These are phyloP conservation scores for Cucurbitaria berberidis DNA, from an alignment of 2,329 filamentous ascomycete species.

Conservation along the genomic window DNA sequence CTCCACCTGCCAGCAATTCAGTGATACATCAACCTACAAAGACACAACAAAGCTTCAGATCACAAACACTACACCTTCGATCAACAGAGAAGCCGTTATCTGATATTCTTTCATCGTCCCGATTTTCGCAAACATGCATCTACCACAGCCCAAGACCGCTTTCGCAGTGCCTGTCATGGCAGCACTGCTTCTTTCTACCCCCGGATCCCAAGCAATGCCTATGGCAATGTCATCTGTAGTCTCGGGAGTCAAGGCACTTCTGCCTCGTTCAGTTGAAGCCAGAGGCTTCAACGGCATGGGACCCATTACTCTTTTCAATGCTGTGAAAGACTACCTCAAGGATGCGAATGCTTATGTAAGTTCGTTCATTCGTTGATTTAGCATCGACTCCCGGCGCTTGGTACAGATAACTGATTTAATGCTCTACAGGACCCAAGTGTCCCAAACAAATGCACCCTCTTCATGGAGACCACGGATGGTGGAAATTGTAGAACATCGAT, in stretches of 20 bases:
- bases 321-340: slow-evolving; percentile 1
- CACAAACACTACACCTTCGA: neutral
- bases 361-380: neutral
- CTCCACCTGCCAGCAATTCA: neutral
- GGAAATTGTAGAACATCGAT: neutral
- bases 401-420: neutral
- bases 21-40: neutral
- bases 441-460: slow-evolving; percentile 1
- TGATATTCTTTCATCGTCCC: neutral
- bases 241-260: neutral
- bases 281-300: slow-evolving; percentile 1
- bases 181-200: neutral
- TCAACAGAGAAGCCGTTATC: neutral
- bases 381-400: neutral
- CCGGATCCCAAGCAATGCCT: slow-evolving; percentile 3
- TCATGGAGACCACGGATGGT: neutral
- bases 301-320: neutral
- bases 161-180: neutral
- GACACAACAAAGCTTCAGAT: neutral
- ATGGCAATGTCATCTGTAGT: neutral
- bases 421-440: neutral
- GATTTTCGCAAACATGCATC: neutral
- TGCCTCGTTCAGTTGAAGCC: neutral
- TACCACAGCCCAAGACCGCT: neutral
- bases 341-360: slow-evolving; percentile 1